Base-by-base conservation (phyloP, 108 stramenopile species). In the Cylindrotheca fusiformis region DNA sequence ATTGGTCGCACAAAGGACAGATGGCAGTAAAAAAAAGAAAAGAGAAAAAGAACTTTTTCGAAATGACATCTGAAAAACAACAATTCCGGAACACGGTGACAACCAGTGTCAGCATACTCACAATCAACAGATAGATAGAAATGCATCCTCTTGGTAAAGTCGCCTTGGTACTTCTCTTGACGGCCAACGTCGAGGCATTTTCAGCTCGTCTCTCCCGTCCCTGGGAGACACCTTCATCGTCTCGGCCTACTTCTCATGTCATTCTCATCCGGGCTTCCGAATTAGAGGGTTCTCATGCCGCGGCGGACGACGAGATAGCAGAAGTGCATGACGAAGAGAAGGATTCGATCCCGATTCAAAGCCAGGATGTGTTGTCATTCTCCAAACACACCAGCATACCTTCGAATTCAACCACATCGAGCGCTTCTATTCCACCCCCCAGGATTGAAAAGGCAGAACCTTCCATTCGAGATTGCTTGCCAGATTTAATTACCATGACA, bases 401-500 rank as follows among this genome's bases (percentile, higher is more conserved):
- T n/a, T n/a, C n/a, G n/a, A n/a, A n/a, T n/a, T n/a, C n/a, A n/a
- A n/a, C n/a, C n/a, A n/a, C n/a, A n/a, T n/a, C n/a, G n/a, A n/a
- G n/a, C n/a, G n/a, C n/a, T n/a, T n/a, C n/a, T n/a, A n/a, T n/a
- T n/a, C n/a, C n/a, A n/a, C n/a, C n/a, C n/a, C n/a, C n/a, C n/a
- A n/a, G n/a, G n/a, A n/a, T n/a, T n/a, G n/a, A n/a, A n/a, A n/a
- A n/a, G n/a, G n/a, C n/a, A n/a, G 8, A 45, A 12, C 44, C 41
- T 3, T 44, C 41, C 20, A 20, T 59, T 4, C 6, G 20, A 59
- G 24, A 22, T 4, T 52, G 76, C 58, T 61, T 80, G 2, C 68
- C 73, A 26, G 67, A 67, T 32, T 61, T 70, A 10, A 22, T 29
- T 4, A 23, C 48, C 10, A 55, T 73, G 65, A 73, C 72, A 8